These are phyloP conservation scores for Populus ilicifolia DNA, from an alignment of 345 rosid genomes.

Conservation along the genomic window DNA sequence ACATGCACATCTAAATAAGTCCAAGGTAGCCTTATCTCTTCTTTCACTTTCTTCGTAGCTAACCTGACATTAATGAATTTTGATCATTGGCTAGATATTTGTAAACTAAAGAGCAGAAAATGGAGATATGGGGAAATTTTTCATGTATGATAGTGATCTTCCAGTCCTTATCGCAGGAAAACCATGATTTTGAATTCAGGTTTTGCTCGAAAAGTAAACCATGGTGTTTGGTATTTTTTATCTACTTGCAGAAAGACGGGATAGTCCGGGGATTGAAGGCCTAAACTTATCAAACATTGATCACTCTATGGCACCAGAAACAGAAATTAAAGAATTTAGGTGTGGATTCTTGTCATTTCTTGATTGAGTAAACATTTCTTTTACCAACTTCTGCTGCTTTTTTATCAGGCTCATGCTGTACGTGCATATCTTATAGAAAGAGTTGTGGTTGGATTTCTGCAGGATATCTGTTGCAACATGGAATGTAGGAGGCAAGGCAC, in stretches of 20 bases:
- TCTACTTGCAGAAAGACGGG: conserved; percentile 49
- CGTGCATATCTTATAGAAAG: background rate
- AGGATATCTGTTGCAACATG: conserved; percentile 85
- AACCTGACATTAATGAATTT: conserved; percentile 41
- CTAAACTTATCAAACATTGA: conserved; percentile 61
- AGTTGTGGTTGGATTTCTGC: conserved; percentile 16
- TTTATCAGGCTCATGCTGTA: conserved; percentile 14
- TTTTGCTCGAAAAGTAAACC: background rate
- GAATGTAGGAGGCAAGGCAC: conserved; percentile 94
- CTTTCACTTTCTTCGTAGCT: conserved; percentile 39
- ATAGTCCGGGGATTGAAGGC: conserved; percentile 62
- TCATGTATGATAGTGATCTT: conserved; percentile 15
- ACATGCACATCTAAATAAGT: conserved; percentile 11
- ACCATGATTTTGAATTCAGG: conserved; percentile 17
- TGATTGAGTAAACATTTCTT: background rate
- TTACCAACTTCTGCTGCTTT: background rate
- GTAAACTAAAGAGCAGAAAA: background rate
- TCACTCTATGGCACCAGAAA: conserved; percentile 41
- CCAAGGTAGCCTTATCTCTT: conserved; percentile 14
- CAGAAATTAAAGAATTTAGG: conserved; percentile 69
- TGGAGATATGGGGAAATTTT: background rate
- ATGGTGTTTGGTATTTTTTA: conserved; percentile 17
- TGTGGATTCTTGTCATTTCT: conserved; percentile 9
- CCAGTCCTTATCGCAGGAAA: conserved; percentile 19
- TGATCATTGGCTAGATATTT: conserved; percentile 17